Evolutionary conservation across 331 rosid species (phyloP).

Genomic region (Erythrophleum ivorense): DNA sequence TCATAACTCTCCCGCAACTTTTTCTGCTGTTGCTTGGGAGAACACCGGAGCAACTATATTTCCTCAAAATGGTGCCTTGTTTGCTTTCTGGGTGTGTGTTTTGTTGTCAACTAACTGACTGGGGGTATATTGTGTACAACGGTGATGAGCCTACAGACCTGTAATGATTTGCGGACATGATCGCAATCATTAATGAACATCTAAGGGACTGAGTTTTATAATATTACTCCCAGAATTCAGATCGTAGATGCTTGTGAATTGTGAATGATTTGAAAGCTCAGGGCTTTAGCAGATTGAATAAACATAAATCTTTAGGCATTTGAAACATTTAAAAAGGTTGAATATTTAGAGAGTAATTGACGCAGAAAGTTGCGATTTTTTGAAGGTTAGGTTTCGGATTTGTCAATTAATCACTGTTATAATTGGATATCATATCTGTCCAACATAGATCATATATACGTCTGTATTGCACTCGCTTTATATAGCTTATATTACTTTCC

Average conservation of each 20-base stretch:
- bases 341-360: no score
- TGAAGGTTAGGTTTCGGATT: no score
- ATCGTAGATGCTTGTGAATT: not conserved
- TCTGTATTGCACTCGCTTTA: no score
- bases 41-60: slow-evolving; percentile 44
- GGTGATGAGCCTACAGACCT: slow-evolving; percentile 57
- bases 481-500: no score
- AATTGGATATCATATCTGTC: not conserved
- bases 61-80: not conserved
- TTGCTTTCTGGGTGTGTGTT: not conserved
- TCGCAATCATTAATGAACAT: slow-evolving; percentile 54
- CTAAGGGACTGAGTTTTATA: slow-evolving; percentile 58
- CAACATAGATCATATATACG: no score
- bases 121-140: slow-evolving; percentile 21
- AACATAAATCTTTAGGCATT: not conserved
- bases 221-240: not conserved
- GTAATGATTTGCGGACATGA: slow-evolving; percentile 61
- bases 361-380: no score
- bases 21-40: slow-evolving; percentile 24
- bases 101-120: not conserved
- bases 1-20: not conserved
- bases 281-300: not conserved
- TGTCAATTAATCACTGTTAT: no score
- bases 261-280: not conserved
- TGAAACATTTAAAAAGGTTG: no score